Evolutionary conservation across 805 yeast genomes (phyloP), one percentile per base, ranked within the genome.

Genomic region (Ogataea chonburiensis): DNA sequence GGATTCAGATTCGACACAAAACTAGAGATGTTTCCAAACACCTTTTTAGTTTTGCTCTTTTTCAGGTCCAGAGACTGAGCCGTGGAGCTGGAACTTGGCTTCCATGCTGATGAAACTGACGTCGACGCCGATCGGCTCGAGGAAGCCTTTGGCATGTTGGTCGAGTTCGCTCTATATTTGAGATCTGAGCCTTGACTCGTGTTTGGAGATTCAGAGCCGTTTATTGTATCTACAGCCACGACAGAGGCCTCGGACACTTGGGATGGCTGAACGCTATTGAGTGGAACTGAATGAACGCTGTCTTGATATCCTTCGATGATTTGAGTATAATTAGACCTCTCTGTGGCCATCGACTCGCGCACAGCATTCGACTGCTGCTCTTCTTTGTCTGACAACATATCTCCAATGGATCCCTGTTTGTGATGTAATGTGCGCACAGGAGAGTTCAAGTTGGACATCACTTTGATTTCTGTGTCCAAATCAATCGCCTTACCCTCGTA

Each of bases 21-120:
- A 22, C 65, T 74, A 3, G 79, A 61, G 35, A 82, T 68, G 3
- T 77, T 81, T 5, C 79, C 83, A 41, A 75, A 73, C 38, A 79
- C 72, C 38, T 75, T 68, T 42, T 67, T 72, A 2, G 76, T 24
- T 26, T 35, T 35, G 45, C 67, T 69, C 36, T 70, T 56, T 28
- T 46, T 43, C 27, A 30, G 21, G 27, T 38, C 47, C 7, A 42
- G 17, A 5, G 45, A 31, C 12, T 46, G 42, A 6, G 48, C 34
- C 12, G 45, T 38, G 10, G 47, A 40, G 5, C 34, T 38, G 28
- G 28, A 36, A 31, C 42, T 45, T 17, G 24, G 39, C 30, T 39
- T 48, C 13, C 49, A 28, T 11, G 36, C 31, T 10, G 49, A 37
- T 9, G 49, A 38, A n/a, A 29, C 27, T 15, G 49, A 41, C 24